These are phyloP conservation scores for Vitis hybrid DNA, from an alignment of 177 flowering plant genomes.

Conservation along the genomic window DNA sequence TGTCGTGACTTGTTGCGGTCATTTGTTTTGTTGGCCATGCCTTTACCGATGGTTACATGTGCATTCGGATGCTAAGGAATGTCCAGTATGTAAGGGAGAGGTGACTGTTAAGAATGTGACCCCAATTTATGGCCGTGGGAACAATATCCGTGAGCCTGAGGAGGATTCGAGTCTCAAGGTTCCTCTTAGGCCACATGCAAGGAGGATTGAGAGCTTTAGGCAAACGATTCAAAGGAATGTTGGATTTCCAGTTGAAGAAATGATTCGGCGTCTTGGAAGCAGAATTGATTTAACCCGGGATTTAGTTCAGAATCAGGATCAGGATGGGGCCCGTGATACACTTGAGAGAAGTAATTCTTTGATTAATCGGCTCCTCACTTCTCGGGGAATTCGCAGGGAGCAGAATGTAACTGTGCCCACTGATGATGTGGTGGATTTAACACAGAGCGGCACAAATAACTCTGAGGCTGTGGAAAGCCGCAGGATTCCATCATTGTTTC, in stretches of 20 bases:
- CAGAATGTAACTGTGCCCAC: slow-evolving; percentile 30
- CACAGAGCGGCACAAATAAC: slow-evolving; percentile 26
- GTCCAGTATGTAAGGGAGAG: slow-evolving; percentile 83
- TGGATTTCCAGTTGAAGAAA: slow-evolving; percentile 59
- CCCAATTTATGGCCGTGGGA: slow-evolving; percentile 77
- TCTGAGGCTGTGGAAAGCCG: slow-evolving; percentile 36
- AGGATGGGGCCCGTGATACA: slow-evolving; percentile 24
- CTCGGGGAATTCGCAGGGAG: slow-evolving; percentile 58
- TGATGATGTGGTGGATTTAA: slow-evolving; percentile 46
- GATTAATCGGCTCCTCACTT: slow-evolving; percentile 43
- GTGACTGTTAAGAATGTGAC: slow-evolving; percentile 55
- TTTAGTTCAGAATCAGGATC: slow-evolving; percentile 26
- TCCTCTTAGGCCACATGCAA: slow-evolving; percentile 72
- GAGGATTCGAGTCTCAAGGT: slow-evolving; percentile 46
- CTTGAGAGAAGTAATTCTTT: slow-evolving; percentile 37
- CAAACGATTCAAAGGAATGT: slow-evolving; percentile 55
- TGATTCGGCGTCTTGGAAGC: slow-evolving; percentile 68
- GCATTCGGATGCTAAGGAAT: slow-evolving; percentile 73
- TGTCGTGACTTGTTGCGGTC: slow-evolving; percentile 79
- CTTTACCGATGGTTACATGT: slow-evolving; percentile 65
- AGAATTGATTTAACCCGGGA: slow-evolving; percentile 59
- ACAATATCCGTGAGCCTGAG: slow-evolving; percentile 27
- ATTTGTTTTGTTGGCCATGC: slow-evolving; percentile 81
- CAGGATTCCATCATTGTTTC: slow-evolving; percentile 26
- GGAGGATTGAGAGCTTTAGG: slow-evolving; percentile 70